Percentiles rank a stretch among this genome's conserved stretches.
Conservation (phyloP, 2,329 filamentous ascomycete species). For the Dryadomyces quercus-mongolicae region DNA sequence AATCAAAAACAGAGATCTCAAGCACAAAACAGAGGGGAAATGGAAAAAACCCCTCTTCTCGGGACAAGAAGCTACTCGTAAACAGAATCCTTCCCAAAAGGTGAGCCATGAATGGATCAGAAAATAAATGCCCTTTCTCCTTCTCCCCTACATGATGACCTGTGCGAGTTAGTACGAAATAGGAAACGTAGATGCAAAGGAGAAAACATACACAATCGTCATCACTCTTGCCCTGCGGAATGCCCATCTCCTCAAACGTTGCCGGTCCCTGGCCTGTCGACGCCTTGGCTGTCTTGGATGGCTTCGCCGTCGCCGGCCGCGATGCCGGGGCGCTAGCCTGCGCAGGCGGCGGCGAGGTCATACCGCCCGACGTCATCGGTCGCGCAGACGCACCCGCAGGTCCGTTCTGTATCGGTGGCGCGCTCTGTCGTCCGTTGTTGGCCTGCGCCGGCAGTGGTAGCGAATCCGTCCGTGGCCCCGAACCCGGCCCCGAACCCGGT, state of each 20-base stretch:
- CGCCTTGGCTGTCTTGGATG: constrained; percentile 13
- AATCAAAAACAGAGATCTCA: background rate
- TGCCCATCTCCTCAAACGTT: constrained; percentile 97
- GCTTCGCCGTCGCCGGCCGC: constrained; percentile 1
- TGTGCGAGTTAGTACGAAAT: background rate
- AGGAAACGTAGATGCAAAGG: background rate
- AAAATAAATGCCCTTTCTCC: background rate
- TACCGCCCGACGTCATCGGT: background rate
- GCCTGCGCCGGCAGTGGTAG: constrained; percentile 9
- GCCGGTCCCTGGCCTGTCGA: constrained; percentile 59
- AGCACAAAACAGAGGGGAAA: background rate
- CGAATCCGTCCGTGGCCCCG: constrained; percentile 17
- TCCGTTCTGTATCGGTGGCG: constrained; percentile 19
- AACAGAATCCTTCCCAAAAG: no score
- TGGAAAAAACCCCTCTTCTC: background rate
- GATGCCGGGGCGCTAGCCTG: background rate
- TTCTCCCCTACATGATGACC: background rate
- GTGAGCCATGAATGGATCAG: background rate
- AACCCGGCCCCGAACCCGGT: constrained; percentile 18
- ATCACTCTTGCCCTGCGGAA: constrained; percentile 72
- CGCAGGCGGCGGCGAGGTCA: background rate
- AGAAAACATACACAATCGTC: constrained; percentile 65
- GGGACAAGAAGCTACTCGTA: no score
- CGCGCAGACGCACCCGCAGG: background rate
- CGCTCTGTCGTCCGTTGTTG: constrained; percentile 21